phyloP scores from a whole-genome alignment of 441 rosid species.

The Populus hybrid region DNA sequence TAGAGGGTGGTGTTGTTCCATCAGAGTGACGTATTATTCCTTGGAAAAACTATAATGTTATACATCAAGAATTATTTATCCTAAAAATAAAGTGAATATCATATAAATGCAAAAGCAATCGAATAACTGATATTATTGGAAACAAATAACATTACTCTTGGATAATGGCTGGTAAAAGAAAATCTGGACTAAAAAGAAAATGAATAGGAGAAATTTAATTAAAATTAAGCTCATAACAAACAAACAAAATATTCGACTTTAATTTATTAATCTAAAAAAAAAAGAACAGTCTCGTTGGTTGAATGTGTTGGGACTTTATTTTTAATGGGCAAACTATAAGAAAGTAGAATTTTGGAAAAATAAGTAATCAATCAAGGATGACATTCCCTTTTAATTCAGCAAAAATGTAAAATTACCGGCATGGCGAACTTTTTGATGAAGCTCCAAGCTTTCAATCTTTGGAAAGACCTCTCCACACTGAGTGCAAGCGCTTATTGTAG shows the following conservation, averaged over 20 bases:
- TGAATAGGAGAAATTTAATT: not conserved
- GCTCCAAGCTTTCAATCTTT: constrained; percentile 85
- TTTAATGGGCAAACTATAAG: not conserved
- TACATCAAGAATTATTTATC: no score
- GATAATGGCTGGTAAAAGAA: not conserved
- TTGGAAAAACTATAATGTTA: no score
- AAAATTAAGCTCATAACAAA: not conserved
- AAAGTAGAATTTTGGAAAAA: not conserved
- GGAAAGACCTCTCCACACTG: constrained; percentile 95
- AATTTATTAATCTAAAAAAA: not conserved
- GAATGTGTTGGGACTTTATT: not conserved
- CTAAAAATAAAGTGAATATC: no score
- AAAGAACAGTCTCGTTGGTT: not conserved
- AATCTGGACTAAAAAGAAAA: not conserved
- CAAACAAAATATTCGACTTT: not conserved
- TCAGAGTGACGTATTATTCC: no score
- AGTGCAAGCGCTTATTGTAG: constrained; percentile 62
- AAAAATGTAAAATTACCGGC: constrained; percentile 52
- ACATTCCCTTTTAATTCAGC: not conserved
- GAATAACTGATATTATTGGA: no score
- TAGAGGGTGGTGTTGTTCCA: no score
- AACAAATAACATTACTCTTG: no score
- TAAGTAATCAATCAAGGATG: not conserved
- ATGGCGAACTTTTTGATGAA: constrained; percentile 97
- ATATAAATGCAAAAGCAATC: no score